A percentile compares a stretch with the other conserved stretches of the same genome.
Evolutionary conservation across 169 alveolate species (phyloP).

Genomic region (Cryptosporidium baileyi): DNA sequence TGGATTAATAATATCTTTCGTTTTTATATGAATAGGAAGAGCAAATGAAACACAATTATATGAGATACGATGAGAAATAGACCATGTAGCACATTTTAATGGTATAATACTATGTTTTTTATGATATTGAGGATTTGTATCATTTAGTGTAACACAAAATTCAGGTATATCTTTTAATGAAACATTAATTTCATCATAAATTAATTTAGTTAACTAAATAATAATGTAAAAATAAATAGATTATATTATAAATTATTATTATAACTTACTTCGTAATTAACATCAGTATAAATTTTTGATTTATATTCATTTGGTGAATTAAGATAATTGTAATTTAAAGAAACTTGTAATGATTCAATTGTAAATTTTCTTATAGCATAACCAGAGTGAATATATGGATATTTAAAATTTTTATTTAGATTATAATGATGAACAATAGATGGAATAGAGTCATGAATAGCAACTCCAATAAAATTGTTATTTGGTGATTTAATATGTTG

Average conservation of each 20-base stretch:
- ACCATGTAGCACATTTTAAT: slow-evolving; percentile 45
- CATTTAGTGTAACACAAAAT: slow-evolving; percentile 10
- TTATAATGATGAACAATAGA: slow-evolving; percentile 65
- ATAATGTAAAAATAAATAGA: neutral
- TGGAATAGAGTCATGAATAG: slow-evolving; percentile 23
- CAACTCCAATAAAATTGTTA: slow-evolving; percentile 40
- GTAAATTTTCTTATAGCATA: slow-evolving; percentile 44
- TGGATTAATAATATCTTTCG: slow-evolving; percentile 8
- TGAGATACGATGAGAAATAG: slow-evolving; percentile 46
- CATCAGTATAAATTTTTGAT: slow-evolving; percentile 54
- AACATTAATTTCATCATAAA: slow-evolving; percentile 1
- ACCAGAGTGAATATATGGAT: slow-evolving; percentile 61
- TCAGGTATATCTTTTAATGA: slow-evolving; percentile 41
- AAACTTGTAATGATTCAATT: slow-evolving; percentile 8
- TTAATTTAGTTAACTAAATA: slow-evolving; percentile 27
- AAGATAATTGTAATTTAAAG: neutral
- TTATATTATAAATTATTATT: neutral
- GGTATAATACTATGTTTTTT: slow-evolving; percentile 32
- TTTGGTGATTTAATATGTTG: neutral
- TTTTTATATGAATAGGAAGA: neutral
- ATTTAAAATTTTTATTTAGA: slow-evolving; percentile 19
- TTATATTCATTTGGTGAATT: neutral
- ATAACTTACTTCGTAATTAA: slow-evolving; percentile 44
- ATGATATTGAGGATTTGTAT: slow-evolving; percentile 4
- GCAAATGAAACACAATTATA: slow-evolving; percentile 20